A percentile compares a stretch with the other conserved stretches of the same genome.
Evolutionary conservation across 805 yeast species (phyloP).

Genomic region (Debaryomyces tyrocola): DNA sequence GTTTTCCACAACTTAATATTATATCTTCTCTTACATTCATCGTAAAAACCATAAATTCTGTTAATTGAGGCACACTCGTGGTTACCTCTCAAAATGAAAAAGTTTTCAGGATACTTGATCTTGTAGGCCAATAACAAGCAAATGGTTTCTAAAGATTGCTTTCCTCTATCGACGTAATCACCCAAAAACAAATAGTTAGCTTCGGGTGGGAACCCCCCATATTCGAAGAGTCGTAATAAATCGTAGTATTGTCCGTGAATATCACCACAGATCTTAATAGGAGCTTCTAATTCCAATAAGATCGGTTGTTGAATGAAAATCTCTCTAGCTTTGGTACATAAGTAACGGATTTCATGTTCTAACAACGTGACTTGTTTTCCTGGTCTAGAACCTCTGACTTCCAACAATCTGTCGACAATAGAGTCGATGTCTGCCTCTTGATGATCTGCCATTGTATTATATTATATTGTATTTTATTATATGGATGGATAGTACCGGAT

Average conservation of each 20-base stretch:
- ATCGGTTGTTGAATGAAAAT: slow-evolving; percentile 98
- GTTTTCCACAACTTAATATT: slow-evolving; percentile 98
- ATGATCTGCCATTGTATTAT: slow-evolving; percentile 32
- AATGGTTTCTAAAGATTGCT: slow-evolving; percentile 94
- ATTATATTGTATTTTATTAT: slow-evolving; percentile 1
- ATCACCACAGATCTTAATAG: slow-evolving; percentile 96
- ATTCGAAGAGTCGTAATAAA: slow-evolving; percentile 89
- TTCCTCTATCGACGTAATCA: slow-evolving; percentile 98
- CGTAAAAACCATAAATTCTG: slow-evolving; percentile 97
- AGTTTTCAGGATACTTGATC: slow-evolving; percentile 97
- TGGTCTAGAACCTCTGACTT: slow-evolving; percentile 97
- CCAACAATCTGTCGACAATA: slow-evolving; percentile 92
- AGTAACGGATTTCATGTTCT: slow-evolving; percentile 91
- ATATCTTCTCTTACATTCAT: slow-evolving; percentile 97
- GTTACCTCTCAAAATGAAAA: slow-evolving; percentile 94
- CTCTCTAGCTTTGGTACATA: slow-evolving; percentile 97
- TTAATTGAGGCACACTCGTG: slow-evolving; percentile 98
- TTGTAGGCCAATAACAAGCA: slow-evolving; percentile 92
- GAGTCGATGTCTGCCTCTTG: slow-evolving; percentile 94
- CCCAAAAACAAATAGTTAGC: slow-evolving; percentile 95
- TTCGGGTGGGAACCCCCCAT: slow-evolving; percentile 99
- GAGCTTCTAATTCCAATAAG: slow-evolving; percentile 92
- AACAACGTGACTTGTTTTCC: slow-evolving; percentile 94
- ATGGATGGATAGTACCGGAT: neutral
- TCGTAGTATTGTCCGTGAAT: slow-evolving; percentile 99